Base-by-base conservation (phyloP, 768 basidiomycete species). In the Leccinellum rugosiceps region DNA sequence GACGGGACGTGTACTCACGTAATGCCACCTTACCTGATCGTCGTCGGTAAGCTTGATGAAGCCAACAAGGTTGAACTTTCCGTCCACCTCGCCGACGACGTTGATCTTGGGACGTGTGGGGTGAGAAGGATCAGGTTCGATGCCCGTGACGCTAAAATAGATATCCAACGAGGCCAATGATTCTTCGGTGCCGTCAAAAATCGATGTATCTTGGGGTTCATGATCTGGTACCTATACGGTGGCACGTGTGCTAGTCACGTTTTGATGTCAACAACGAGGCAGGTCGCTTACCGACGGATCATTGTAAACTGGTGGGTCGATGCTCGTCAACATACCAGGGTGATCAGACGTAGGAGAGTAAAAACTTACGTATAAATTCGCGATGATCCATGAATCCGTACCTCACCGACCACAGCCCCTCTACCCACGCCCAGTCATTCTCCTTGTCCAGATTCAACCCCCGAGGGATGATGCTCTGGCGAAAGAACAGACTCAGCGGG, bases 311-410 rank as follows among this genome's bases (percentile, higher is more conserved):
- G 50, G 13, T 10, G 48, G 28, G 19, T 49, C 11, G 8, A 8
- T 53, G 3, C 19, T 23, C 17, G 31, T 67, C 55, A 65, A 56
- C 34, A 14, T 9, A 56, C 21, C n/a, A 45, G 26, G n/a, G 14
- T 3, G 31, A 46, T 10, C 3, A 8, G 17, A 52, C 13, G 11
- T 4, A 44, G 19, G 21, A 47, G 32, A 45, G 14, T 10, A 45
- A 55, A 45, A 4, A 74, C 86, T 68, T 63, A 89, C 87, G 71
- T 43, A 87, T 63, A 35, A 90, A 76, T 48, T 85, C 84, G 6
- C 84, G 72, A 63, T 90, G 87, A 66, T 90, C 87, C 52, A 81
- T 78, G 64, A 86, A 90, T 52, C 80, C 83, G 63, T 87, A 88
- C n/a, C 81, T 78, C 13, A 83, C 78, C 4, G 74, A 71, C 88